Evolutionary conservation across 352 stramenopile genomes (phyloP).

Genomic region (Pythium angustatum): DNA sequence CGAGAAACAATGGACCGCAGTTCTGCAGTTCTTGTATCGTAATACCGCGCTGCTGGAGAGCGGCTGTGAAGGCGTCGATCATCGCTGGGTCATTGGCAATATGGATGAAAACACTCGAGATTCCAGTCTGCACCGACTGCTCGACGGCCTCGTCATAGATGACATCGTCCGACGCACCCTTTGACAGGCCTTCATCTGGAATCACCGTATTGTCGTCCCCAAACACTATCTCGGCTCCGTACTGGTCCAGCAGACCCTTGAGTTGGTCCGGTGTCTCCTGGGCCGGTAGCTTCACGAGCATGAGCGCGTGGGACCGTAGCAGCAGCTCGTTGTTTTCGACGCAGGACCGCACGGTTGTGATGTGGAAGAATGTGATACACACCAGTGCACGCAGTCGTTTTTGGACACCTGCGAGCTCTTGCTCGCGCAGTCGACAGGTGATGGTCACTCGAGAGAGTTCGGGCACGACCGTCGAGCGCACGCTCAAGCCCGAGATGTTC

Average conservation of each 20-base stretch:
- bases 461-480: conserved; percentile 68
- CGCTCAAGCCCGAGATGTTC: conserved; percentile 75
- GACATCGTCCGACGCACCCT: conserved; percentile 29
- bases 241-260: conserved; percentile 37
- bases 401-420: conserved; percentile 54
- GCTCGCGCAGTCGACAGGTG: conserved; percentile 56
- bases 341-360: conserved; percentile 66
- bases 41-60: conserved; percentile 40
- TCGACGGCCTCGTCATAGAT: conserved; percentile 26
- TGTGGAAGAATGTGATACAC: conserved; percentile 77
- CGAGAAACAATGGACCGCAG: conserved; percentile 61
- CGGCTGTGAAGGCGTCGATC: conserved; percentile 43
- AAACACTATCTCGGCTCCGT: conserved; percentile 42
- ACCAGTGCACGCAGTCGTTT: conserved; percentile 63
- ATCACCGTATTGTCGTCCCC: conserved; percentile 35
- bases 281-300: conserved; percentile 32
- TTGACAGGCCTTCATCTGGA: conserved; percentile 29
- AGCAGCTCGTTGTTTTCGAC: conserved; percentile 65
- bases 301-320: conserved; percentile 59
- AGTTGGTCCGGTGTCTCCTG: conserved; percentile 2
- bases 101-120: conserved; percentile 41
- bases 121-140: background rate
- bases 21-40: conserved; percentile 55
- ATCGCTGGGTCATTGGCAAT: conserved; percentile 49
- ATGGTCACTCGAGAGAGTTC: conserved; percentile 80